phyloP scores from a whole-genome alignment of 371 early-diverging fungal genomes.

The Gilbertella persicaria region DNA sequence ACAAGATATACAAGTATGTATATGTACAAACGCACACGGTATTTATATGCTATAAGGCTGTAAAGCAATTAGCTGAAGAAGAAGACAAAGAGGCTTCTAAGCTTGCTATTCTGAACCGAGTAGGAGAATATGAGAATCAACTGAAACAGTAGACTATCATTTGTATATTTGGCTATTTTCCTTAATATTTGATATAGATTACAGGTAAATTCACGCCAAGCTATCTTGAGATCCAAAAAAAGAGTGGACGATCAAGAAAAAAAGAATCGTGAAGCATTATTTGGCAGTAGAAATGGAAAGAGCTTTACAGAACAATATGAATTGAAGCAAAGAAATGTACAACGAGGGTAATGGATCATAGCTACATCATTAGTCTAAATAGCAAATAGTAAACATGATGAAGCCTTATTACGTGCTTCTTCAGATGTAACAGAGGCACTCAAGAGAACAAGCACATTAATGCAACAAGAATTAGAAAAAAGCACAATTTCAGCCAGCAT shows the following conservation, averaged over 20 bases:
- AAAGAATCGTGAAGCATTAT: conserved; percentile 58
- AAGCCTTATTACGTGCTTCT: conserved; percentile 50
- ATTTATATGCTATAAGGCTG: too few relatives aligned
- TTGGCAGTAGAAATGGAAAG: conserved; percentile 40
- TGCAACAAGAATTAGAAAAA: conserved; percentile 76
- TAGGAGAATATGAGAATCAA: conserved; percentile 62
- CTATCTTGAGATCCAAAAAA: conserved; percentile 59
- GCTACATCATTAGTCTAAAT: too few relatives aligned
- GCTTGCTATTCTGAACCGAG: conserved; percentile 40
- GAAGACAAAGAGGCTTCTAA: conserved; percentile 58
- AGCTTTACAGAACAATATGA: conserved; percentile 45
- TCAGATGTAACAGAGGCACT: conserved; percentile 67
- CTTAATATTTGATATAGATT: conserved; percentile 34
- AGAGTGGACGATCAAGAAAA: conserved; percentile 56
- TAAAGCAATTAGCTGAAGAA: conserved; percentile 60
- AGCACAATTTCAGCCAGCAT: conserved; percentile 64
- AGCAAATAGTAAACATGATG: conserved; percentile 36
- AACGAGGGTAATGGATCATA: conserved; percentile 30
- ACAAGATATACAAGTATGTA: too few relatives aligned
- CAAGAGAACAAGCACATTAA: conserved; percentile 66
- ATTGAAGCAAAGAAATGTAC: conserved; percentile 38
- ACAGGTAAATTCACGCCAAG: conserved; percentile 54
- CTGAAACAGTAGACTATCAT: conserved; percentile 51
- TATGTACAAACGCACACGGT: too few relatives aligned
- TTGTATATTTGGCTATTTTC: not conserved